Percentiles rank a stretch among this genome's conserved stretches.
Evolutionary conservation across 1,284 basidiomycete species (phyloP).

Genomic region (Malassezia pachydermatis): DNA sequence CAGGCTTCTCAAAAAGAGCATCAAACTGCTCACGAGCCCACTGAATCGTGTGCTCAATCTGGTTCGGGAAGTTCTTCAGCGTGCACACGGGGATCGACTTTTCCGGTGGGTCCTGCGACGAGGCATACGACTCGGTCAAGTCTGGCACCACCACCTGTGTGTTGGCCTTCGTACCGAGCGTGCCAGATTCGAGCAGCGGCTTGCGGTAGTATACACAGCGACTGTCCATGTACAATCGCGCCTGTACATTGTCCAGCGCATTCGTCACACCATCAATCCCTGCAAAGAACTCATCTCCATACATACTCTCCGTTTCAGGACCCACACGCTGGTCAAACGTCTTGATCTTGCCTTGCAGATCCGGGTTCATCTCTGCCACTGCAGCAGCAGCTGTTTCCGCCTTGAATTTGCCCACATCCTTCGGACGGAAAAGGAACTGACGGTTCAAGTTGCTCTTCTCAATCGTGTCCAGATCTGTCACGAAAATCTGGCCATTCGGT

Average conservation of each 20-base stretch:
- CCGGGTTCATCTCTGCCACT: conserved; percentile 92
- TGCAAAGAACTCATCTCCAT: conserved; percentile 74
- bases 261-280: conserved; percentile 93
- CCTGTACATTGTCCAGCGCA: conserved; percentile 94
- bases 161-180: conserved; percentile 96
- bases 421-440: conserved; percentile 94
- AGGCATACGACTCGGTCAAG: conserved; percentile 92
- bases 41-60: conserved; percentile 90
- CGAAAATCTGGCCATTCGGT: conserved; percentile 70
- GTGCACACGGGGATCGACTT: conserved; percentile 97
- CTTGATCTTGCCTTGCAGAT: conserved; percentile 74
- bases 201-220: conserved; percentile 96
- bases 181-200: conserved; percentile 91
- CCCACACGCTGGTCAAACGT: conserved; percentile 92
- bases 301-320: conserved; percentile 79
- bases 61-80: conserved; percentile 98
- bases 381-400: conserved; percentile 86
- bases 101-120: conserved; percentile 97
- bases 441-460: conserved; percentile 98
- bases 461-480: conserved; percentile 96
- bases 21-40: conserved; percentile 94
- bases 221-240: conserved; percentile 96
- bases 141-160: conserved; percentile 91
- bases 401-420: conserved; percentile 97
- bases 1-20: conserved; percentile 82